Evolutionary conservation across 306 rosid genomes (phyloP).

Genomic region (Benincasa hispida): DNA sequence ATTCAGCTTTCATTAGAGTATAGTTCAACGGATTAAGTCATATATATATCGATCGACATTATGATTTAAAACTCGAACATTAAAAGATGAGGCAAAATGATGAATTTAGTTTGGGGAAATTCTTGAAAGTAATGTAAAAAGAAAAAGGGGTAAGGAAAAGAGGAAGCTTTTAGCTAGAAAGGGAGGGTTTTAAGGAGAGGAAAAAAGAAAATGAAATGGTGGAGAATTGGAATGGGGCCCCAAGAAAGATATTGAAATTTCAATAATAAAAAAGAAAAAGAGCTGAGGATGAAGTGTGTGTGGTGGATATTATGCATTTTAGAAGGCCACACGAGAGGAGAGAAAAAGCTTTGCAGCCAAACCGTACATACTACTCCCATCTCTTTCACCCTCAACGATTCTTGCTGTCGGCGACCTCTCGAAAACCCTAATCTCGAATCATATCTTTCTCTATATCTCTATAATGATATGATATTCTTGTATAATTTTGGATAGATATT

Average conservation of each 20-base stretch:
- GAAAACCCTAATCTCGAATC: not conserved
- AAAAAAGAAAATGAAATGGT: not conserved
- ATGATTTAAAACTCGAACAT: too few relatives aligned
- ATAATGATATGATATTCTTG: not conserved
- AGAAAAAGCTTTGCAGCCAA: not conserved
- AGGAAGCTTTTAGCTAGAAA: not conserved
- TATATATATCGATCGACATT: too few relatives aligned
- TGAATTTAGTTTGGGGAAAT: not conserved
- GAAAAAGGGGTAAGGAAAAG: not conserved
- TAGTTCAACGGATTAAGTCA: too few relatives aligned
- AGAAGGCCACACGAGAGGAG: slow-evolving; percentile 3
- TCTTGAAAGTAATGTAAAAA: not conserved
- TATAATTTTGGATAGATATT: too few relatives aligned
- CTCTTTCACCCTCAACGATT: slow-evolving; percentile 1
- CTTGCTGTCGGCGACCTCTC: slow-evolving; percentile 6
- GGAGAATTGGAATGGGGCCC: not conserved
- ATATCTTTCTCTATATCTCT: too few relatives aligned
- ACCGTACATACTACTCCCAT: slow-evolving; percentile 6
- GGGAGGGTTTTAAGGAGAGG: not conserved
- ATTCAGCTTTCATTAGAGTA: too few relatives aligned
- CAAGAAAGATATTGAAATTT: not conserved
- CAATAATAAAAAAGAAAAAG: not conserved
- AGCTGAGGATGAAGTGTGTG: not conserved
- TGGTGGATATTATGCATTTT: not conserved
- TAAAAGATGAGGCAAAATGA: not conserved